Percentiles rank a stretch among this genome's conserved stretches.
phyloP scores from a whole-genome alignment of 192 early-diverging fungal species.

The Helicostylum pulchrum region DNA sequence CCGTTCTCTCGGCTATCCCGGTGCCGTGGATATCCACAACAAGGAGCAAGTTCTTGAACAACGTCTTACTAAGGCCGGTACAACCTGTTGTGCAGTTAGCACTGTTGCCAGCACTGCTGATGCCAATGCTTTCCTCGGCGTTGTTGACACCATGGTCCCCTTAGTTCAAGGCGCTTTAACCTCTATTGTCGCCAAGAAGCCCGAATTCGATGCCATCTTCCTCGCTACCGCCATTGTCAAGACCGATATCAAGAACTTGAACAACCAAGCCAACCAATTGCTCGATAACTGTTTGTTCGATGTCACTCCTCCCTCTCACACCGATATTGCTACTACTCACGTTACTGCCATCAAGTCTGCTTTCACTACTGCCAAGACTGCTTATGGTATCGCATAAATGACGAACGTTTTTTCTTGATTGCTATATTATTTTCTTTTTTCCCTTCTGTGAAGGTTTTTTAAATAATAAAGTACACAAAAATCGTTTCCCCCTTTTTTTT shows the following conservation, averaged over 20 bases:
- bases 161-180: neutral
- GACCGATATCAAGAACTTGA: neutral
- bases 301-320: conserved; percentile 8
- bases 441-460: no score
- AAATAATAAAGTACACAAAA: neutral
- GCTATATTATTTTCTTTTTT: neutral
- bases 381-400: no score
- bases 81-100: conserved; percentile 1
- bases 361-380: conserved; percentile 11
- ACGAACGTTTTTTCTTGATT: no score
- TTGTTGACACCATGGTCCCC: conserved; percentile 3
- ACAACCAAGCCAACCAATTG: conserved; percentile 1
- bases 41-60: neutral
- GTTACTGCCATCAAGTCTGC: conserved; percentile 5
- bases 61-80: neutral
- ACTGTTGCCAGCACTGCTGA: neutral
- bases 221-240: conserved; percentile 2
- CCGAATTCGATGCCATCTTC: neutral
- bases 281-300: conserved; percentile 4
- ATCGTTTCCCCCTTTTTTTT: neutral
- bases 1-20: neutral
- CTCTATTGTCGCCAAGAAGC: conserved; percentile 13
- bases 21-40: conserved; percentile 1
- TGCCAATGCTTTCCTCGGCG: conserved; percentile 15
- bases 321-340: neutral